Conservation (phyloP, 2,329 filamentous ascomycete species). For the Byssothecium circinans region DNA sequence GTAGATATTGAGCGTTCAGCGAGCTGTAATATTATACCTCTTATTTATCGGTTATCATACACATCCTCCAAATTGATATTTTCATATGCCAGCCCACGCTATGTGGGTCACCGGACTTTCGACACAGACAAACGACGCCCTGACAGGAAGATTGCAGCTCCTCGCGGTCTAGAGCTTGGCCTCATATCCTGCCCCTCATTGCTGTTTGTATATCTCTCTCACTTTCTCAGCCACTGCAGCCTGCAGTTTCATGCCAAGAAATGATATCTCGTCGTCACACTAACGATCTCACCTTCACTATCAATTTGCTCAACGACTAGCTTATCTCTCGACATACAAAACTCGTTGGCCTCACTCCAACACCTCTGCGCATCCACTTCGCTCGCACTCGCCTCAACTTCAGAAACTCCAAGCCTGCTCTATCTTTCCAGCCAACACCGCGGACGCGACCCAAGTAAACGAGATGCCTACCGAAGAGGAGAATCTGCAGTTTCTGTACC, state of each 20-base stretch:
- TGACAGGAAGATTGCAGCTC: too few species aligned
- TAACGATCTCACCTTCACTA: conserved; percentile 11
- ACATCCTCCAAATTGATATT: background rate
- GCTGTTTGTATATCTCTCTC: background rate
- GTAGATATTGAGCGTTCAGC: background rate
- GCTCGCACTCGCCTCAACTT: background rate
- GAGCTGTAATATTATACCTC: conserved; percentile 1
- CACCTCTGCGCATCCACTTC: background rate
- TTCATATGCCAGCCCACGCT: background rate
- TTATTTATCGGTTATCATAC: background rate
- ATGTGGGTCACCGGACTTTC: too few species aligned
- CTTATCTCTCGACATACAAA: background rate
- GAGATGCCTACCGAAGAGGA: conserved; percentile 34
- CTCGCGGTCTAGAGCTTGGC: too few species aligned
- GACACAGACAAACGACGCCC: too few species aligned
- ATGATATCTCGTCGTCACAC: conserved; percentile 10
- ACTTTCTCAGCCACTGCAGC: background rate
- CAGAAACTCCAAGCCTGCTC: background rate
- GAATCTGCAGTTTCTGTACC: conserved; percentile 35
- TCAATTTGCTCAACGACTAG: background rate
- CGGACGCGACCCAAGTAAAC: background rate
- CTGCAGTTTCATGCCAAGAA: conserved; percentile 5
- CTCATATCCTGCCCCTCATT: too few species aligned
- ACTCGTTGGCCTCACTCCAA: background rate
- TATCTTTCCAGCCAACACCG: too few species aligned